phyloP scores from a whole-genome alignment of 768 basidiomycete species.

The Suillus ampliporus region DNA sequence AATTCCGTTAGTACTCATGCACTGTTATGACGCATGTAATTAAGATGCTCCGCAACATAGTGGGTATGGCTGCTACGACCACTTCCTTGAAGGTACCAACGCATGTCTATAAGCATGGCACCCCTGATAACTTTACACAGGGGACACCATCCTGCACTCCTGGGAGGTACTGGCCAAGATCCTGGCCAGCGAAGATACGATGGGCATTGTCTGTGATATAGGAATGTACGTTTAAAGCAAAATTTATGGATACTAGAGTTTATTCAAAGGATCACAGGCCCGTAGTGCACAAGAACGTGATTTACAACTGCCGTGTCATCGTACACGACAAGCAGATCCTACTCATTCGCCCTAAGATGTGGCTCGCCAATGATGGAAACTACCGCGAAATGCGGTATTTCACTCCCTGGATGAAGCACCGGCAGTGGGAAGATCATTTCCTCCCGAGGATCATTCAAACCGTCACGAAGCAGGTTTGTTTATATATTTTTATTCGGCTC shows the following conservation, averaged over 20 bases:
- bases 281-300: constrained; percentile 96
- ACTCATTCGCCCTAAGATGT: constrained; percentile 98
- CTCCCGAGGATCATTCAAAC: constrained; percentile 88
- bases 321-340: constrained; percentile 86
- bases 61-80: constrained; percentile 97
- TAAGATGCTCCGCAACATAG: constrained; percentile 42
- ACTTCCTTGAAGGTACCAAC: constrained; percentile 88
- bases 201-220: constrained; percentile 93
- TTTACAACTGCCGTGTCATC: constrained; percentile 95
- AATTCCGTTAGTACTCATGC: constrained; percentile 69
- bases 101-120: background rate
- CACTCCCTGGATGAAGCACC: constrained; percentile 92
- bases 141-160: constrained; percentile 94
- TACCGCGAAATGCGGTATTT: constrained; percentile 92
- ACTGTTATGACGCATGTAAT: background rate
- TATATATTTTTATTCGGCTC: background rate
- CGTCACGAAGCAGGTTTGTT: constrained; percentile 85
- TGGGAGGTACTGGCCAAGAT: constrained; percentile 98
- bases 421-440: constrained; percentile 89
- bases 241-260: background rate
- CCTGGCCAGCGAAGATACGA: constrained; percentile 74
- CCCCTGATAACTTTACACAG: constrained; percentile 44
- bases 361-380: constrained; percentile 98
- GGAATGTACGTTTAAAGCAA: constrained; percentile 74
- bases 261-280: constrained; percentile 62